phyloP scores from a whole-genome alignment of 2,329 filamentous ascomycete genomes.

The Coniochaeta sp. region DNA sequence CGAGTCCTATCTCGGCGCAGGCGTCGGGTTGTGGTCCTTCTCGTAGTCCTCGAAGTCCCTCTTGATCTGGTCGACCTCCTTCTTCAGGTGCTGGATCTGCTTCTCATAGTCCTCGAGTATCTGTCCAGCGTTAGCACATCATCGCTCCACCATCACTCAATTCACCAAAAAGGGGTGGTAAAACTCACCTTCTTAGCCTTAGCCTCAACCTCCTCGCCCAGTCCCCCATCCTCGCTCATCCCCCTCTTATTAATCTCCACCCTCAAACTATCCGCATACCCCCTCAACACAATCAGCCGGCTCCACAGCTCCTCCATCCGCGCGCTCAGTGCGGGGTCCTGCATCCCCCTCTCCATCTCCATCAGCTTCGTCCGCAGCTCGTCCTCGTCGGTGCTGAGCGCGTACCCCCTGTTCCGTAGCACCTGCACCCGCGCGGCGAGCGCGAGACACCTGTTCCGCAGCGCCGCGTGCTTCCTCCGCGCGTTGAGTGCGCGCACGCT shows the following conservation, averaged over 20 bases:
- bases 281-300: slow-evolving; percentile 65
- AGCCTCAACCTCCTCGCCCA: slow-evolving; percentile 64
- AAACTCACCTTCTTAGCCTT: slow-evolving; percentile 65
- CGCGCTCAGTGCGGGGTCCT: slow-evolving; percentile 68
- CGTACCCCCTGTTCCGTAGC: slow-evolving; percentile 73
- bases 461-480: slow-evolving; percentile 62
- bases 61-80: slow-evolving; percentile 59
- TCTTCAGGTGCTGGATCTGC: slow-evolving; percentile 69
- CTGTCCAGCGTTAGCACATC: slow-evolving; percentile 30
- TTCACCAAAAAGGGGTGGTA: neutral
- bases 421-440: slow-evolving; percentile 77
- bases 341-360: slow-evolving; percentile 60
- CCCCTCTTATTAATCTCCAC: slow-evolving; percentile 66
- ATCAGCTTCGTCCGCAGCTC: slow-evolving; percentile 66
- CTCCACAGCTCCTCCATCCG: slow-evolving; percentile 83
- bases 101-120: slow-evolving; percentile 77
- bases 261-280: slow-evolving; percentile 65
- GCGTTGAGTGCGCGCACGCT: slow-evolving; percentile 68
- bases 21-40: slow-evolving; percentile 35
- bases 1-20: slow-evolving; percentile 7
- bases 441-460: slow-evolving; percentile 66
- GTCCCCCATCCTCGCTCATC: slow-evolving; percentile 43
- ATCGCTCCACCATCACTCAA: neutral
- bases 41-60: slow-evolving; percentile 51
- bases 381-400: slow-evolving; percentile 72